A percentile compares a stretch with the other conserved stretches of the same genome.
Evolutionary conservation across 805 yeast genomes (phyloP).

Genomic region (Candida nemodendra): DNA sequence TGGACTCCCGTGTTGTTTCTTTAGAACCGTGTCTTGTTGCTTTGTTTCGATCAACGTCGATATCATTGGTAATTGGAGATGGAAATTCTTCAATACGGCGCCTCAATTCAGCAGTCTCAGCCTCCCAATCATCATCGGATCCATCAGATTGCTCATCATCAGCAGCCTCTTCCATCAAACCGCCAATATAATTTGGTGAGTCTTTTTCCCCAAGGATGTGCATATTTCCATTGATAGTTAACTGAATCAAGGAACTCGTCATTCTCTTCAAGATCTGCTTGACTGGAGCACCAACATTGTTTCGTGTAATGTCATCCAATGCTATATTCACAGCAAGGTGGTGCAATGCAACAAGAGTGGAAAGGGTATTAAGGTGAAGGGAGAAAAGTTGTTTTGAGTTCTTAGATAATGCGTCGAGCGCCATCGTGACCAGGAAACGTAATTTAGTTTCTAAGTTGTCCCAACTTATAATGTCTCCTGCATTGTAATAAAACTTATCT

Average conservation of each 20-base stretch:
- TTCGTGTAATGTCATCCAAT: conserved; percentile 47
- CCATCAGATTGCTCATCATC: conserved; percentile 16
- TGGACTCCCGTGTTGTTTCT: conserved; percentile 5
- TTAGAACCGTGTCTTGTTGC: background rate
- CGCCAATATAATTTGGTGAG: conserved; percentile 25
- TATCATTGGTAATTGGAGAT: background rate
- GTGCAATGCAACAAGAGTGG: conserved; percentile 51
- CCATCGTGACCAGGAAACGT: conserved; percentile 44
- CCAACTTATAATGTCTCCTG: conserved; percentile 63
- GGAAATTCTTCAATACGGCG: background rate
- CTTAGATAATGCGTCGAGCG: conserved; percentile 50
- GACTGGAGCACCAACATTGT: conserved; percentile 46
- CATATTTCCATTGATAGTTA: conserved; percentile 64
- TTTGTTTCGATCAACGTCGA: conserved; percentile 3
- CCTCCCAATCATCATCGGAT: conserved; percentile 2
- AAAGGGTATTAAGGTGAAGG: conserved; percentile 51
- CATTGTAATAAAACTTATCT: conserved; percentile 55
- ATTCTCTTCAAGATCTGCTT: conserved; percentile 51
- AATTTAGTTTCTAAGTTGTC: conserved; percentile 49
- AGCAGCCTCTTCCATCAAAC: conserved; percentile 13
- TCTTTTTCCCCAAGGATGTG: conserved; percentile 42
- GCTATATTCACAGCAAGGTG: conserved; percentile 55
- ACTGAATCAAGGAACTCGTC: conserved; percentile 55
- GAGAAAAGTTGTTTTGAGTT: conserved; percentile 51
- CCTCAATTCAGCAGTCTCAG: background rate